Conservation (phyloP, 768 basidiomycete species). For the Tylopilus sp. region DNA sequence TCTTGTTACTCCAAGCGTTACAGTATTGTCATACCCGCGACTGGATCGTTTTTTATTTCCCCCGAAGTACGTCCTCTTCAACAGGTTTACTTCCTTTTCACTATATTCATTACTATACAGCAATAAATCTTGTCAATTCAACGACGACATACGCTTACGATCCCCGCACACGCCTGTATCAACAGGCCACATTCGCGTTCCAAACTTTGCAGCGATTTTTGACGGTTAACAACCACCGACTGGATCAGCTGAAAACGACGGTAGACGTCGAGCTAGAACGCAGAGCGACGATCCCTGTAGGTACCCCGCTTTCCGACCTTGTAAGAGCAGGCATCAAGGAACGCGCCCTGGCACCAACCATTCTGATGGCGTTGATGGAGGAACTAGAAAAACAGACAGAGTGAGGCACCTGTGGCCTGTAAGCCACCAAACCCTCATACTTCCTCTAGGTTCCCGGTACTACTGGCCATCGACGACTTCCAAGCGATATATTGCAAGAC, state of each 20-base stretch:
- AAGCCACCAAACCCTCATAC: not conserved
- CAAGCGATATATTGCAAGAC: conserved; percentile 73
- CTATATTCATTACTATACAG: conserved; percentile 30
- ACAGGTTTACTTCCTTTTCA: not conserved
- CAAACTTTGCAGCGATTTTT: conserved; percentile 62
- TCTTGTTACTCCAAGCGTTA: conserved; percentile 71
- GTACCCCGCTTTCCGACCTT: conserved; percentile 51
- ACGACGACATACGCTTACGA: conserved; percentile 73
- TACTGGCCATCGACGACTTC: conserved; percentile 86
- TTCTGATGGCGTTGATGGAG: conserved; percentile 55
- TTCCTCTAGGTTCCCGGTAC: conserved; percentile 59
- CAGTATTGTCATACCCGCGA: conserved; percentile 58
- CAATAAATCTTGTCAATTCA: conserved; percentile 65
- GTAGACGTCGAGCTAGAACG: conserved; percentile 46
- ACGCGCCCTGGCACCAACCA: conserved; percentile 47
- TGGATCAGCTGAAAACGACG: conserved; percentile 41
- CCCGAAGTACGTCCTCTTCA: conserved; percentile 48
- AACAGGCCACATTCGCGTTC: conserved; percentile 63
- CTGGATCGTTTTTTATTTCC: conserved; percentile 86
- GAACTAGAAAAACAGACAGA: conserved; percentile 61
- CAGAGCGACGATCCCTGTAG: conserved; percentile 41
- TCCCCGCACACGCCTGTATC: conserved; percentile 69
- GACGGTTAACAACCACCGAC: conserved; percentile 49
- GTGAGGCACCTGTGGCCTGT: conserved; percentile 37
- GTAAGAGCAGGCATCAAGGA: conserved; percentile 57